Conservation (phyloP, 345 rosid genomes). For the Eucalyptus camaldulensis region DNA sequence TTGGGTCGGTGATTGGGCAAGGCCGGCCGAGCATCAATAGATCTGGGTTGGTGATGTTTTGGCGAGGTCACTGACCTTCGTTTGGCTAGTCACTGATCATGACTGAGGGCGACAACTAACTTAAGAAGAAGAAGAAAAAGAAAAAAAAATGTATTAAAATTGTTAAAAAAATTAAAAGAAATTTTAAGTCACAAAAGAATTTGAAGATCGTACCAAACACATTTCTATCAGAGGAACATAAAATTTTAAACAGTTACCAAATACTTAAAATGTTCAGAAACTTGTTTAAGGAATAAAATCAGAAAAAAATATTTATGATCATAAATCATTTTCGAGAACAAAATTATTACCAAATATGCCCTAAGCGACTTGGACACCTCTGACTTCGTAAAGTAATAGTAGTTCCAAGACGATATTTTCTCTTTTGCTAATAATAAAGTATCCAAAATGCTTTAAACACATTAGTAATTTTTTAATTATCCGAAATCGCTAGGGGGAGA, state of each 20-base stretch:
- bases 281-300: no score
- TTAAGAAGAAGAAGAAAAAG: no score
- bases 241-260: accelerated
- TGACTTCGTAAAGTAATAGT: background rate
- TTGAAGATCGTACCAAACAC: accelerated
- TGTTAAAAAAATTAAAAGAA: no score
- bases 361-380: background rate
- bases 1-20: accelerated
- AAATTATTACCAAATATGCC: accelerated
- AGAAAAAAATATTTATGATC: accelerated
- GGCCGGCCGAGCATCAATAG: no score
- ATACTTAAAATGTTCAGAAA: no score
- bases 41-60: no score
- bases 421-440: background rate
- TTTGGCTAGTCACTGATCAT: no score
- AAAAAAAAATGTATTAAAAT: no score
- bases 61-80: accelerated
- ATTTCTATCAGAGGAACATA: no score
- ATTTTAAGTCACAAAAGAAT: no score
- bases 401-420: background rate
- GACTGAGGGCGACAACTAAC: no score
- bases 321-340: accelerated
- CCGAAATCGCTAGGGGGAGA: background rate
- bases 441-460: background rate
- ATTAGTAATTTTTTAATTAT: background rate